Conservation (phyloP, 192 early-diverging fungal genomes). For the Dissophora globulifera region DNA sequence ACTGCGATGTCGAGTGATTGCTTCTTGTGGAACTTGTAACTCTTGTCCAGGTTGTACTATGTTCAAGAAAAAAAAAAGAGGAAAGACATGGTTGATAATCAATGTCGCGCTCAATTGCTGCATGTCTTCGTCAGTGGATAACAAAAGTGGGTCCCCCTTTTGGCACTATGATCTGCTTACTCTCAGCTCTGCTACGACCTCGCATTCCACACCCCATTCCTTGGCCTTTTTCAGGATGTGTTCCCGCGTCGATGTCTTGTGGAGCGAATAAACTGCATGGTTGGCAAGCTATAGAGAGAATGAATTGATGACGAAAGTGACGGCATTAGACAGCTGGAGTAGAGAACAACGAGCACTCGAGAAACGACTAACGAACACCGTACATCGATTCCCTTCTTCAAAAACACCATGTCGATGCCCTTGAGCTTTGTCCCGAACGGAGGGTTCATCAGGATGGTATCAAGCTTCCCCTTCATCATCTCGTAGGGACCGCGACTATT, state of each 20-base stretch:
- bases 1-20: slow-evolving; percentile 77
- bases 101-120: too few relatives aligned
- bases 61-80: not conserved
- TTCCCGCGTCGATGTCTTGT: slow-evolving; percentile 82
- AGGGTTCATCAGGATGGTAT: slow-evolving; percentile 86
- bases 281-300: slow-evolving; percentile 61
- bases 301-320: too few relatives aligned
- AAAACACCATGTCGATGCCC: slow-evolving; percentile 78
- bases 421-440: slow-evolving; percentile 86
- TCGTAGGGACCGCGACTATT: slow-evolving; percentile 38
- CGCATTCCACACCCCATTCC: slow-evolving; percentile 76
- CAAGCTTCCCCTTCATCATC: slow-evolving; percentile 63
- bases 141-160: not conserved
- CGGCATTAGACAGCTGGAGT: too few relatives aligned
- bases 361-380: too few relatives aligned
- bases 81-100: too few relatives aligned
- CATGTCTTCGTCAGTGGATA: too few relatives aligned
- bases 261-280: slow-evolving; percentile 78
- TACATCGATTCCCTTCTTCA: slow-evolving; percentile 76
- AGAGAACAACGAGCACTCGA: too few relatives aligned
- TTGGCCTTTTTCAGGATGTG: slow-evolving; percentile 75
- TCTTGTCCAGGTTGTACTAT: slow-evolving; percentile 80
- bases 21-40: slow-evolving; percentile 85
- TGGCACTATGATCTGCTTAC: slow-evolving; percentile 29
- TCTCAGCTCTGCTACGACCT: slow-evolving; percentile 79